Evolutionary conservation across 139 green algal genomes (phyloP).

Genomic region (Monoraphidium neglectum): DNA sequence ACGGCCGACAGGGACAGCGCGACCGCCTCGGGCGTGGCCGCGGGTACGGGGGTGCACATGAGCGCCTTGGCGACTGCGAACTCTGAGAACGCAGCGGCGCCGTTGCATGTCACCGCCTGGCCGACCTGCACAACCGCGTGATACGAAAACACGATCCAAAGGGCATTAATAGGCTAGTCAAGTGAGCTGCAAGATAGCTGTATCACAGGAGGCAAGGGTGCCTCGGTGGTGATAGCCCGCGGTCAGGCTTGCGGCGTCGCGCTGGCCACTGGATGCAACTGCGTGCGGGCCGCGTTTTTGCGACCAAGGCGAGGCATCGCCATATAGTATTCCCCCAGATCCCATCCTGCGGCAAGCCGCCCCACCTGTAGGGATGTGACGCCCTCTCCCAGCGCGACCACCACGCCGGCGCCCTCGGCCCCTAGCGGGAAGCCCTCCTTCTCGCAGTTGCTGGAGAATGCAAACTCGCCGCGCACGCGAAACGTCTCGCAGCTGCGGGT

Average conservation of each 20-base stretch:
- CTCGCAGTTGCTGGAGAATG: constrained; percentile 40
- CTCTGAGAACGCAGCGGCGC: constrained; percentile 48
- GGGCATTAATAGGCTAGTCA: too few relatives aligned
- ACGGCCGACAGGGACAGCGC: constrained; percentile 54
- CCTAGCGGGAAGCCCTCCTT: constrained; percentile 50
- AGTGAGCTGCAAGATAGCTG: too few relatives aligned
- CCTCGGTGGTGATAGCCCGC: too few relatives aligned
- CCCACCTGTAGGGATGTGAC: constrained; percentile 29
- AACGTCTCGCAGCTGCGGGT: constrained; percentile 67
- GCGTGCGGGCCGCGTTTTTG: too few relatives aligned
- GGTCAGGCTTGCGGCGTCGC: too few relatives aligned
- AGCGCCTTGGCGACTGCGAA: constrained; percentile 34
- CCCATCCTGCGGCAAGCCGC: neutral
- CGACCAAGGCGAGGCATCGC: too few relatives aligned
- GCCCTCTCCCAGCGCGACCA: constrained; percentile 44
- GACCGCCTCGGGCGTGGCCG: constrained; percentile 33
- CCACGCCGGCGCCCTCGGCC: constrained; percentile 57
- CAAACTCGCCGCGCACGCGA: constrained; percentile 44
- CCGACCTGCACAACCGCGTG: constrained; percentile 32
- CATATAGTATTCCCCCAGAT: too few relatives aligned
- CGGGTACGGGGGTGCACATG: constrained; percentile 19
- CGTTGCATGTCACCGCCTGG: constrained; percentile 50
- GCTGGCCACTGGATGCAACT: too few relatives aligned
- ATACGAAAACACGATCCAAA: too few relatives aligned
- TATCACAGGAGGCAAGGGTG: too few relatives aligned